These are phyloP conservation scores for Fusarium sp. DNA, from an alignment of 2,329 filamentous ascomycete genomes.

Conservation along the genomic window DNA sequence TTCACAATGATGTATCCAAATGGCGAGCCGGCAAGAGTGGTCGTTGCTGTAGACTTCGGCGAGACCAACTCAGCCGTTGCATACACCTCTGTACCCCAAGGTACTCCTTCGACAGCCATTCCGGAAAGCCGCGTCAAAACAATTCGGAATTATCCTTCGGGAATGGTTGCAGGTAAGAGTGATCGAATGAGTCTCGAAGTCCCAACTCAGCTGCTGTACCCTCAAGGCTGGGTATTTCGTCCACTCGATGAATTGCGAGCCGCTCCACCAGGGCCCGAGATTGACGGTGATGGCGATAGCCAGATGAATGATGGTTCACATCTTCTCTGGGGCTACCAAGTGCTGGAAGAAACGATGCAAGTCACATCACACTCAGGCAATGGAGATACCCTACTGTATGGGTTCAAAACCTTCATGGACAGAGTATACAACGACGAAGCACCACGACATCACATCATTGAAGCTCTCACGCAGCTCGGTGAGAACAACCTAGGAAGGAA, in stretches of 20 bases:
- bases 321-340: constrained; percentile 10
- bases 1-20: not conserved
- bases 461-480: not conserved
- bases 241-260: not conserved
- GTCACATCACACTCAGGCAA: not conserved
- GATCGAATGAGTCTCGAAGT: constrained; percentile 8
- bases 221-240: not conserved
- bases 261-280: not conserved
- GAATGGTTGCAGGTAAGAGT: not conserved
- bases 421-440: not conserved
- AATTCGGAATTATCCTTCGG: not conserved
- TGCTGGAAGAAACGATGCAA: not conserved
- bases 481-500: not conserved
- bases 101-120: too few relatives aligned
- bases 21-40: not conserved
- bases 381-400: not conserved
- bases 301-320: not conserved
- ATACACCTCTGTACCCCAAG: not conserved
- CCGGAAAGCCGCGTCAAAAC: too few relatives aligned
- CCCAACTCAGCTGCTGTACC: constrained; percentile 3
- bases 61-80: constrained; percentile 6
- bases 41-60: constrained; percentile 13
- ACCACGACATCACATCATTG: not conserved
- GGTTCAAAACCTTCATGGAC: constrained; percentile 14
- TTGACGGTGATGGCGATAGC: not conserved